Evolutionary conservation across 495 filamentous ascomycete species (phyloP).

Genomic region (Collariella sp.): DNA sequence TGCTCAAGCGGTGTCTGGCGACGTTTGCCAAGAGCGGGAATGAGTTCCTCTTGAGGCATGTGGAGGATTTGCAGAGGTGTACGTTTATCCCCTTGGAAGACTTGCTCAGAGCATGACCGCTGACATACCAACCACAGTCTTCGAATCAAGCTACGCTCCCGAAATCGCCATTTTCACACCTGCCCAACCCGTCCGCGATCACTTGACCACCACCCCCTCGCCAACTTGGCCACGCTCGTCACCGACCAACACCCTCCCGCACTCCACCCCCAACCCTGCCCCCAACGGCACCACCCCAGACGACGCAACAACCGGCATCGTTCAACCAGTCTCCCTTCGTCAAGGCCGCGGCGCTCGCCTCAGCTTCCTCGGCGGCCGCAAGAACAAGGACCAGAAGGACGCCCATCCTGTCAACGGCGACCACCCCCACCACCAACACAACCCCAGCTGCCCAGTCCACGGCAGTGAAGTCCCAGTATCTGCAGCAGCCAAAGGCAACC

Average conservation of each 20-base stretch:
- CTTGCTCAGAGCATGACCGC: slow-evolving; percentile 1
- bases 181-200: slow-evolving; percentile 25
- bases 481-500: slow-evolving; percentile 1
- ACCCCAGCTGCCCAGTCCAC: too few relatives aligned
- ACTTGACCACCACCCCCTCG: slow-evolving; percentile 29
- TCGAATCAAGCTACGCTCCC: slow-evolving; percentile 52
- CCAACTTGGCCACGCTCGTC: slow-evolving; percentile 37
- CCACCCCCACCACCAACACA: neutral
- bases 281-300: slow-evolving; percentile 23
- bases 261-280: slow-evolving; percentile 10
- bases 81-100: slow-evolving; percentile 20
- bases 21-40: slow-evolving; percentile 56
- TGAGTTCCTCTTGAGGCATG: slow-evolving; percentile 32
- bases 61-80: slow-evolving; percentile 45
- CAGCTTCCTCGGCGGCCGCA: slow-evolving; percentile 41
- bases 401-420: slow-evolving; percentile 11
- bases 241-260: slow-evolving; percentile 17
- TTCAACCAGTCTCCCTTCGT: slow-evolving; percentile 32
- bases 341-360: slow-evolving; percentile 39
- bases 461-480: too few relatives aligned
- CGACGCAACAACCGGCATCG: slow-evolving; percentile 26
- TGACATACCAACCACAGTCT: slow-evolving; percentile 32
- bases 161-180: slow-evolving; percentile 52
- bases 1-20: slow-evolving; percentile 72
- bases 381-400: slow-evolving; percentile 27